A percentile compares a stretch with the other conserved stretches of the same genome.
Conservation (phyloP, 371 early-diverging fungal species). For the Phascolomyces articulosus region DNA sequence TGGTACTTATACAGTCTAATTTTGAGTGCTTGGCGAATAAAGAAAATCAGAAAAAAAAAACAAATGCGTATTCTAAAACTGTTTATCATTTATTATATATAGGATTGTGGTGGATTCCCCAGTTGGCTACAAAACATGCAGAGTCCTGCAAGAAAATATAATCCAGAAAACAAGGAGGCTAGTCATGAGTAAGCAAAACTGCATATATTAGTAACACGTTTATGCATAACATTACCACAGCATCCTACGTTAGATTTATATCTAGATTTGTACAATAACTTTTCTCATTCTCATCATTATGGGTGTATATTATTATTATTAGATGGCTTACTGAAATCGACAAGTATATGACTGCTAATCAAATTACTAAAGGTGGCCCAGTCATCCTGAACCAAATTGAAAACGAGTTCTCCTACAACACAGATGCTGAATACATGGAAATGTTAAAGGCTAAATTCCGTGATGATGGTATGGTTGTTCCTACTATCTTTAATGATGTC, state of each 20-base stretch:
- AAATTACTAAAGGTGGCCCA: constrained; percentile 15
- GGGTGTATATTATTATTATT: too few relatives aligned
- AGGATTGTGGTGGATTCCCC: constrained; percentile 22
- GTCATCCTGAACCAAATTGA: constrained; percentile 17
- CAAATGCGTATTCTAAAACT: too few relatives aligned
- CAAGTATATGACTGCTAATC: constrained; percentile 18
- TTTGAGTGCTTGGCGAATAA: neutral
- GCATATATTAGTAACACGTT: neutral
- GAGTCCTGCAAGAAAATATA: constrained; percentile 3
- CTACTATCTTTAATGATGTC: constrained; percentile 12
- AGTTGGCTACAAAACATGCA: constrained; percentile 12
- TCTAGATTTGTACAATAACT: too few relatives aligned
- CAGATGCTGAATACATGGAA: constrained; percentile 10
- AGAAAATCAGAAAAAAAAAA: neutral
- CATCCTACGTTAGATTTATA: too few relatives aligned
- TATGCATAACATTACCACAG: neutral
- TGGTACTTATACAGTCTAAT: constrained; percentile 4
- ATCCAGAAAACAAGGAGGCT: constrained; percentile 6
- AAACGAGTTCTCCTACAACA: constrained; percentile 13
- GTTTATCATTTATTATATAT: too few relatives aligned
- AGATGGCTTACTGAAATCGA: constrained; percentile 17
- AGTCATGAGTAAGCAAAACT: constrained; percentile 5
- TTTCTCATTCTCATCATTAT: too few relatives aligned
- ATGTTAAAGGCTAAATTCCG: constrained; percentile 8
- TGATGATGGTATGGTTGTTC: constrained; percentile 17